Conservation (phyloP, 352 stramenopile species). For the Peronospora tabacina region DNA sequence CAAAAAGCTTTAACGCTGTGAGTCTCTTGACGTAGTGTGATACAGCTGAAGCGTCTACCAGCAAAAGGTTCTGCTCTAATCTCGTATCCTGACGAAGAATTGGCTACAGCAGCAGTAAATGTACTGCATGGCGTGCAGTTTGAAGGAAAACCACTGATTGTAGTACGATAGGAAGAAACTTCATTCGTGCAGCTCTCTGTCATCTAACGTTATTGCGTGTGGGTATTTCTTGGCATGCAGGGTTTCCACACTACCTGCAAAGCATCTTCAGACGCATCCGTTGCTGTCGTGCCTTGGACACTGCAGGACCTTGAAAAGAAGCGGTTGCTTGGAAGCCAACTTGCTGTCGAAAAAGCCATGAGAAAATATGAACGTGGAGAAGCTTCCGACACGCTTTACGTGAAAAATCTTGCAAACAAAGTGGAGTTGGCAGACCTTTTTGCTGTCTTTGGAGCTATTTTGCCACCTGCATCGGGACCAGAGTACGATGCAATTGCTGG, state of each 20-base stretch:
- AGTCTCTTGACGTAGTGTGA: constrained; percentile 9
- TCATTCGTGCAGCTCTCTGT: constrained; percentile 1
- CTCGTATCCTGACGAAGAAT: constrained; percentile 22
- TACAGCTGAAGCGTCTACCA: constrained; percentile 15
- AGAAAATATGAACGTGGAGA: constrained; percentile 56
- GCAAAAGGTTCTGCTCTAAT: constrained; percentile 13
- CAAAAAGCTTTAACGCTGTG: constrained; percentile 1
- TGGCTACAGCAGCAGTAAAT: constrained; percentile 36
- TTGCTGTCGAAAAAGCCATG: constrained; percentile 50
- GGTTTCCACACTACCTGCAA: constrained; percentile 14
- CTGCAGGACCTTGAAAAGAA: constrained; percentile 21
- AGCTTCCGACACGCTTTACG: constrained; percentile 53
- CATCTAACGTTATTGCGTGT: constrained; percentile 7
- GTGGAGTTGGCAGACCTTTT: constrained; percentile 38
- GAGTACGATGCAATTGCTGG: constrained; percentile 20
- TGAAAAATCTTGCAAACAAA: constrained; percentile 72
- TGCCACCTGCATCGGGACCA: constrained; percentile 19
- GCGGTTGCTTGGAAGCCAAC: constrained; percentile 14
- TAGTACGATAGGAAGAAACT: constrained; percentile 29
- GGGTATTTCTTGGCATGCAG: constrained; percentile 10
- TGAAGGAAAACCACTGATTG: constrained; percentile 35
- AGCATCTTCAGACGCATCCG: constrained; percentile 1
- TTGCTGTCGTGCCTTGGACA: constrained; percentile 19
- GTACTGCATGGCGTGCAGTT: constrained; percentile 46
- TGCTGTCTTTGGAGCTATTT: constrained; percentile 41